These are phyloP conservation scores for Pseudozyma sp. DNA, from an alignment of 1,284 basidiomycete species.

Conservation along the genomic window DNA sequence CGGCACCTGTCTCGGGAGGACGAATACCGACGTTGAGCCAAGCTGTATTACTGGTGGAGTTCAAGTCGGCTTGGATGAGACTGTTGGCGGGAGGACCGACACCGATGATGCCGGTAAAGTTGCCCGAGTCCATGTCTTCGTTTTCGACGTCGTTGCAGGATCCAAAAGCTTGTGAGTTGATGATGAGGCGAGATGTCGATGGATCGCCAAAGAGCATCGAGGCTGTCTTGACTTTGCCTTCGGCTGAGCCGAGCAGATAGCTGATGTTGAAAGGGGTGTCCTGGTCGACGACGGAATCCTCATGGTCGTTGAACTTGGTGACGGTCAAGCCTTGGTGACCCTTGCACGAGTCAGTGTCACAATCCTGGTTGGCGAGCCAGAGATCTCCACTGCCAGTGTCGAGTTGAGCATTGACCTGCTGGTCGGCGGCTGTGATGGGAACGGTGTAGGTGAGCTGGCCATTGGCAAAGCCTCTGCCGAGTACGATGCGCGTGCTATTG, in stretches of 20 bases:
- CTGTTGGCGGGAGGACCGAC: slow-evolving; percentile 59
- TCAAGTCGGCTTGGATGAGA: slow-evolving; percentile 53
- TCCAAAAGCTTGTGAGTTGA: slow-evolving; percentile 57
- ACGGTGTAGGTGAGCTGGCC: slow-evolving; percentile 59
- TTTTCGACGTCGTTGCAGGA: slow-evolving; percentile 44
- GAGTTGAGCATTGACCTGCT: slow-evolving; percentile 54
- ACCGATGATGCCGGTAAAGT: slow-evolving; percentile 58
- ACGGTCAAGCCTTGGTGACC: slow-evolving; percentile 39
- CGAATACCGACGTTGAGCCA: slow-evolving; percentile 30
- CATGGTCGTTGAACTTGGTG: slow-evolving; percentile 38
- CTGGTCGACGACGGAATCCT: slow-evolving; percentile 35
- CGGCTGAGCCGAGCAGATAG: slow-evolving; percentile 56
- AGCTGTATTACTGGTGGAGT: slow-evolving; percentile 44
- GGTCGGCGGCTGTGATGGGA: slow-evolving; percentile 49
- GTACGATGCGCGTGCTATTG: slow-evolving; percentile 53
- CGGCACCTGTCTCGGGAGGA: slow-evolving; percentile 45
- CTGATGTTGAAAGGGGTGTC: slow-evolving; percentile 51
- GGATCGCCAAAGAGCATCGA: slow-evolving; percentile 51
- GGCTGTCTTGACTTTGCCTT: slow-evolving; percentile 49
- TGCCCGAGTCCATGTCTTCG: slow-evolving; percentile 55
- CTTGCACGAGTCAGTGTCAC: slow-evolving; percentile 45
- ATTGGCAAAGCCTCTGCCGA: slow-evolving; percentile 43
- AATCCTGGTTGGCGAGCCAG: slow-evolving; percentile 58
- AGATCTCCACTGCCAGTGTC: slow-evolving; percentile 61
- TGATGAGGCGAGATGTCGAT: slow-evolving; percentile 30